phyloP scores from a whole-genome alignment of 768 basidiomycete genomes.

The Russula foetens region DNA sequence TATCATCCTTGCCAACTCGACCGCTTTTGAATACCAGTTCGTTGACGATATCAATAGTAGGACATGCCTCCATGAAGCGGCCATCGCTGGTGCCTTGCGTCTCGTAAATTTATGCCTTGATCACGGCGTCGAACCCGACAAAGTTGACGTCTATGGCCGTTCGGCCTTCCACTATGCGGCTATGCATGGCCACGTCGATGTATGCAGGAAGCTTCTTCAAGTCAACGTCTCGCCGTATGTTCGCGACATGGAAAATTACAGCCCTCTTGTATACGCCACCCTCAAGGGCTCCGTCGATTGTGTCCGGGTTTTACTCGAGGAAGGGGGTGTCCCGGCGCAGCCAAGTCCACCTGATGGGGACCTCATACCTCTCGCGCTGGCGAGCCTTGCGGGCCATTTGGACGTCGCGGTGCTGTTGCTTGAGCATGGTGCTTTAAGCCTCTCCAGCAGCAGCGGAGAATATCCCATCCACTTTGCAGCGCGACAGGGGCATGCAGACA shows the following conservation, averaged over 20 bases:
- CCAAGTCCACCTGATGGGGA: conserved; percentile 52
- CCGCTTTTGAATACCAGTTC: conserved; percentile 80
- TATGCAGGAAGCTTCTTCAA: conserved; percentile 71
- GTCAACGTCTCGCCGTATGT: conserved; percentile 56
- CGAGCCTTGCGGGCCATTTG: conserved; percentile 83
- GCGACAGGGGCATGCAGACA: conserved; percentile 80
- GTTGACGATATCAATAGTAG: conserved; percentile 96
- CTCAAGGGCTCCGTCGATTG: conserved; percentile 77
- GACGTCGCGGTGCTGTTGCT: conserved; percentile 76
- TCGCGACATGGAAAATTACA: conserved; percentile 90
- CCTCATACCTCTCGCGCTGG: conserved; percentile 81
- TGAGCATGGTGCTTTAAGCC: conserved; percentile 62
- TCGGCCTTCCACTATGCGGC: conserved; percentile 93
- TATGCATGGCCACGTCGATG: conserved; percentile 76
- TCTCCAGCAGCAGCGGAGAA: conserved; percentile 92
- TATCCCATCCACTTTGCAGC: conserved; percentile 96
- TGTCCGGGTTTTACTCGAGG: conserved; percentile 71
- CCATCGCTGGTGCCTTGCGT: conserved; percentile 71
- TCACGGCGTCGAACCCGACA: conserved; percentile 60
- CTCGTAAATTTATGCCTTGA: conserved; percentile 77
- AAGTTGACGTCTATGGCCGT: conserved; percentile 84
- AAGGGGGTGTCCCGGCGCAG: conserved; percentile 58
- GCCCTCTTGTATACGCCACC: conserved; percentile 89
- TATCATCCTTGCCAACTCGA: conserved; percentile 60
- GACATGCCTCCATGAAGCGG: conserved; percentile 88